Percentiles rank a stretch among this genome's conserved stretches.
These are phyloP conservation scores for Monarda citriodora DNA, from an alignment of 305 asterid genomes.

Conservation along the genomic window DNA sequence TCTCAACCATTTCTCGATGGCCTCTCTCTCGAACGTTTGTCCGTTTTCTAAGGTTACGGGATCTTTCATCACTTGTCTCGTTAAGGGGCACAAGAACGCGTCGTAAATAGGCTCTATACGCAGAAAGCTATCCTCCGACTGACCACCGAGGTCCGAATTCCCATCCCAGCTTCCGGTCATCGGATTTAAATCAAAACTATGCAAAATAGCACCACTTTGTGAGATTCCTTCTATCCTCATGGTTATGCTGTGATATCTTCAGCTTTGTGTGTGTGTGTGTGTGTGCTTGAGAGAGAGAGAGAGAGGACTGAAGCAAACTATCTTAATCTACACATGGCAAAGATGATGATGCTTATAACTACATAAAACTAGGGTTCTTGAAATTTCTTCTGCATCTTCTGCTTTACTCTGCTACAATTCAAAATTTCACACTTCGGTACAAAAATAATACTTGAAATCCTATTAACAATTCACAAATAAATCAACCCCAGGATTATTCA, in stretches of 20 bases:
- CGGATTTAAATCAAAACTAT: slow-evolving; percentile 19
- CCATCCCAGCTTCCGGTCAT: slow-evolving; percentile 92
- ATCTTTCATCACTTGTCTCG: slow-evolving; percentile 93
- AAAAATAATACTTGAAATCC: too few species aligned
- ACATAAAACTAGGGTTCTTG: not conserved
- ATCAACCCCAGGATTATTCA: slow-evolving; percentile 1
- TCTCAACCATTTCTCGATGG: slow-evolving; percentile 87
- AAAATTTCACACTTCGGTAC: too few species aligned
- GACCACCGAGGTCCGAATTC: slow-evolving; percentile 48
- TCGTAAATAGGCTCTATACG: slow-evolving; percentile 88
- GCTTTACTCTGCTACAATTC: too few species aligned
- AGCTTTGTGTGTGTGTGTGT: too few species aligned
- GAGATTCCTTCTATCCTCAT: not conserved
- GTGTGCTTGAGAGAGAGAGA: not conserved
- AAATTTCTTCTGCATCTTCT: not conserved
- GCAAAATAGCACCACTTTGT: slow-evolving; percentile 24
- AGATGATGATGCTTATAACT: not conserved
- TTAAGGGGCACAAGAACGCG: slow-evolving; percentile 84
- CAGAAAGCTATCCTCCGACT: slow-evolving; percentile 66
- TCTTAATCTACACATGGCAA: not conserved
- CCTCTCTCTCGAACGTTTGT: slow-evolving; percentile 89
- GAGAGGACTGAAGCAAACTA: not conserved
- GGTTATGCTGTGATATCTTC: too few species aligned
- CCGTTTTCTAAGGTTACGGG: slow-evolving; percentile 92
- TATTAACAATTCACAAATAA: not conserved